A percentile compares a stretch with the other conserved stretches of the same genome.
Conservation (phyloP, 2,329 filamentous ascomycete genomes). For the Nemania sp. region DNA sequence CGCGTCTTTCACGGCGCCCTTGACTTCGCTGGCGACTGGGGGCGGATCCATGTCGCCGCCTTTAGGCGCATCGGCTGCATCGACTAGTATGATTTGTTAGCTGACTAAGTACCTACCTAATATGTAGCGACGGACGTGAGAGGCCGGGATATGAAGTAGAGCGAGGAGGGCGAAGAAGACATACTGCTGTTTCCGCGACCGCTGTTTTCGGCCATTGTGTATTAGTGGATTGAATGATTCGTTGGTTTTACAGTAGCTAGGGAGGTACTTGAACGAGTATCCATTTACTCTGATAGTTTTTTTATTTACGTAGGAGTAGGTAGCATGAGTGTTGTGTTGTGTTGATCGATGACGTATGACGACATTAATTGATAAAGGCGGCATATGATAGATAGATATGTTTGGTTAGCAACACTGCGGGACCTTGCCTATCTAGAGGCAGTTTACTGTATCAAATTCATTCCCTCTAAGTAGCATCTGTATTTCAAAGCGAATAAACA, state of each 20-base stretch:
- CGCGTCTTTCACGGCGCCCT: conserved; percentile 55
- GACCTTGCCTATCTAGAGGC: not conserved
- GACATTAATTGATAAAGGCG: not conserved
- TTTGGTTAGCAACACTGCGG: not conserved
- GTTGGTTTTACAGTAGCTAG: not conserved
- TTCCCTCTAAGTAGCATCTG: too few species aligned
- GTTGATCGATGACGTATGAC: not conserved
- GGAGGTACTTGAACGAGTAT: not conserved
- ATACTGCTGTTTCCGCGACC: conserved; percentile 62
- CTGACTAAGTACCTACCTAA: conserved; percentile 20
- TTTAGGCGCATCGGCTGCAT: conserved; percentile 57
- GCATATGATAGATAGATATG: not conserved
- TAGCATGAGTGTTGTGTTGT: not conserved
- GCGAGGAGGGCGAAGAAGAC: conserved; percentile 38
- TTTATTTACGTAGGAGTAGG: not conserved
- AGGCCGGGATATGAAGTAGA: not conserved
- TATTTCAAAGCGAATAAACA: not conserved
- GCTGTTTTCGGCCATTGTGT: conserved; percentile 68
- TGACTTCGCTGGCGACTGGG: conserved; percentile 56
- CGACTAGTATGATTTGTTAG: conserved; percentile 52
- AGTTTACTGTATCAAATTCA: not conserved
- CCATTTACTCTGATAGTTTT: not conserved
- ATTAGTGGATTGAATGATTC: not conserved
- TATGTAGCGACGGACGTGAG: not conserved
- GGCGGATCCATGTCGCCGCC: conserved; percentile 53